Evolutionary conservation across 176 grass and related monocot species (phyloP), one percentile per base, ranked within the genome.

Genomic region (Triticum turgidum): DNA sequence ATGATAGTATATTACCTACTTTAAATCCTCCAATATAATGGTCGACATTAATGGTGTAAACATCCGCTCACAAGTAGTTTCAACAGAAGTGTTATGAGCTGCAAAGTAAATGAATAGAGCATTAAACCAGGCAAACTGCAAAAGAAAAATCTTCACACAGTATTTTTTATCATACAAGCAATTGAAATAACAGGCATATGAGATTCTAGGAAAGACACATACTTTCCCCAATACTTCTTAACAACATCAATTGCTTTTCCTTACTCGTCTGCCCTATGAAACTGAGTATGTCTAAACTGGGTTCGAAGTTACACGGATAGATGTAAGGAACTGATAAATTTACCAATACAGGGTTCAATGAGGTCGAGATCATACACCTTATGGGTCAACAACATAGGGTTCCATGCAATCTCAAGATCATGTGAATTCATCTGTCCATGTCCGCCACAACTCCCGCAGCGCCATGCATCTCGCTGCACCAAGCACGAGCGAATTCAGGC

Each of bases 231-330:
- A 61, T 94, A 90, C 84, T 88, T 98, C 77, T 98, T 93, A 38
- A 98, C 96, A 86, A 93, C 91, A 39, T 87, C 93, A 47, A 98
- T 96, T 64, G 96, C 93, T 85, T 94, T 98, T 76, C 93, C 93
- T 89, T 98, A 96, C 85, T 98, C 93, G 29, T 92, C 96, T 25
- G 93, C 96, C 69, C 93, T 94, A 11, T 44, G 38, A 41, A 41
- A 41, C 42, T 11, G 10, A 11, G 42, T 44, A 44, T 8, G 10
- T 11, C 42, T 11, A 44, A 44, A 41, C 7, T 9, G 38, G 38
- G 7, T 41, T 41, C 7, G 38, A 41, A 41, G 7, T 41, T 41
- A 41, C 38, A 41, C 1, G 38, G 38, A 41, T 7, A 41, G 38
- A 41, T 41, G 38, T 42, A 42, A 42, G 41, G 41, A 42, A 42